Percentiles rank a stretch among this genome's conserved stretches.
These are phyloP conservation scores for Pseudogymnoascus sp. DNA, from an alignment of 2,329 filamentous ascomycete genomes.

Conservation along the genomic window DNA sequence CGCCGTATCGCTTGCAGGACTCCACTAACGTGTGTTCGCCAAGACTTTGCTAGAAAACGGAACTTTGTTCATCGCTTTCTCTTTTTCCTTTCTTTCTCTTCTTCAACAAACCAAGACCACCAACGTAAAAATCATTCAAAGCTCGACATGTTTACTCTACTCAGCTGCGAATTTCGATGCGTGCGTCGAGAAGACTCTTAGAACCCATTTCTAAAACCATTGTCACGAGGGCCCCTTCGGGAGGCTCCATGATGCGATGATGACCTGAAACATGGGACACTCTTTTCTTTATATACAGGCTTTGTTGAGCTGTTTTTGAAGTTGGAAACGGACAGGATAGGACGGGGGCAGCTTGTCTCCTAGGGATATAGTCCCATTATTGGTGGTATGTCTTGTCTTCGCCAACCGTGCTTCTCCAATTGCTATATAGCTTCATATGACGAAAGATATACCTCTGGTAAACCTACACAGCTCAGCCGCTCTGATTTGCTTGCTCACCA, in stretches of 20 bases:
- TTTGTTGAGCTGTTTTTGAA: constrained; percentile 12
- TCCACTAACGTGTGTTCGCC: background rate
- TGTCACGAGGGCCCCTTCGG: constrained; percentile 59
- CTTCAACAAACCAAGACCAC: constrained; percentile 51
- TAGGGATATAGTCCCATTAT: constrained; percentile 11
- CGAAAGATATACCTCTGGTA: constrained; percentile 38
- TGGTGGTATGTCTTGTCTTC: background rate
- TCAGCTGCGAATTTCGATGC: constrained; percentile 63
- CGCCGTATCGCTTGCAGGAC: constrained; percentile 9
- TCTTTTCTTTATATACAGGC: constrained; percentile 1
- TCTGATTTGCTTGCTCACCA: constrained; percentile 24
- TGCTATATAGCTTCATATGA: constrained; percentile 9
- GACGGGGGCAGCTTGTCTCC: background rate
- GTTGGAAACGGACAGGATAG: background rate
- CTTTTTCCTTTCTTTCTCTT: constrained; percentile 30
- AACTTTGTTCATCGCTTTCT: constrained; percentile 13
- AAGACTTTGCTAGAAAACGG: constrained; percentile 8
- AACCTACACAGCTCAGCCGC: constrained; percentile 44
- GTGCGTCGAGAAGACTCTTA: constrained; percentile 58
- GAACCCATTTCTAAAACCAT: constrained; percentile 73
- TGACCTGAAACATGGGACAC: constrained; percentile 61
- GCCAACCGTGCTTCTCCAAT: constrained; percentile 19
- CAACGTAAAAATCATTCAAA: constrained; percentile 64
- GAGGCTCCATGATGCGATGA: constrained; percentile 59
- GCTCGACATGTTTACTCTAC: constrained; percentile 43